Percentiles rank a stretch among this genome's conserved stretches.
Evolutionary conservation across 2,329 filamentous ascomycete genomes (phyloP).

Genomic region (Plenodomus biglobosus): DNA sequence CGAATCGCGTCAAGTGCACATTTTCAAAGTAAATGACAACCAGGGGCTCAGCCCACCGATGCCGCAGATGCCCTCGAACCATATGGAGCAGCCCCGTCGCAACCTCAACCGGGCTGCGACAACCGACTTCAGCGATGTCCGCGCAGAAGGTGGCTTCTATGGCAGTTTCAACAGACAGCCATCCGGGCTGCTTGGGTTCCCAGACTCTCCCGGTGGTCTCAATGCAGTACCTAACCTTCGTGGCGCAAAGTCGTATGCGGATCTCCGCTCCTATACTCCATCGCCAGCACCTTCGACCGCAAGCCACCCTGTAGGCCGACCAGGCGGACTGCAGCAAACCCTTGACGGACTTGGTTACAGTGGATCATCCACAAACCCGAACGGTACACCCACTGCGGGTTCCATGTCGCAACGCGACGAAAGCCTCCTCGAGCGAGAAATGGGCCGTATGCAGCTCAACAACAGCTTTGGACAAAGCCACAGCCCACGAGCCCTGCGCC

Average conservation of each 20-base stretch:
- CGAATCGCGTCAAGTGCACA: conserved; percentile 85
- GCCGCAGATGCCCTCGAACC: conserved; percentile 63
- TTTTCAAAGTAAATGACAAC: conserved; percentile 69
- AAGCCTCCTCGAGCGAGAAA: conserved; percentile 62
- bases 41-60: conserved; percentile 63
- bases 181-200: conserved; percentile 74
- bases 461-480: conserved; percentile 53
- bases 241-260: conserved; percentile 94
- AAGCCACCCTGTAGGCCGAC: conserved; percentile 73
- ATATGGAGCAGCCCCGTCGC: conserved; percentile 76
- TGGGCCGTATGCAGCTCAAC: conserved; percentile 60
- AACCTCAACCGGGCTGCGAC: conserved; percentile 92
- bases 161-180: conserved; percentile 77
- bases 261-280: conserved; percentile 90
- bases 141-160: conserved; percentile 73
- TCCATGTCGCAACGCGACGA: conserved; percentile 58
- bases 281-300: conserved; percentile 88
- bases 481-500: conserved; percentile 61
- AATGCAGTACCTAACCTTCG: conserved; percentile 78
- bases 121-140: conserved; percentile 87
- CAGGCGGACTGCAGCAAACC: conserved; percentile 54
- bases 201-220: conserved; percentile 70
- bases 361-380: conserved; percentile 65
- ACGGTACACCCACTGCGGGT: conserved; percentile 62
- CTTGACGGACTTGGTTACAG: conserved; percentile 49